phyloP scores from a whole-genome alignment of 805 yeast species.

The Saccharomycopsis schoenii region DNA sequence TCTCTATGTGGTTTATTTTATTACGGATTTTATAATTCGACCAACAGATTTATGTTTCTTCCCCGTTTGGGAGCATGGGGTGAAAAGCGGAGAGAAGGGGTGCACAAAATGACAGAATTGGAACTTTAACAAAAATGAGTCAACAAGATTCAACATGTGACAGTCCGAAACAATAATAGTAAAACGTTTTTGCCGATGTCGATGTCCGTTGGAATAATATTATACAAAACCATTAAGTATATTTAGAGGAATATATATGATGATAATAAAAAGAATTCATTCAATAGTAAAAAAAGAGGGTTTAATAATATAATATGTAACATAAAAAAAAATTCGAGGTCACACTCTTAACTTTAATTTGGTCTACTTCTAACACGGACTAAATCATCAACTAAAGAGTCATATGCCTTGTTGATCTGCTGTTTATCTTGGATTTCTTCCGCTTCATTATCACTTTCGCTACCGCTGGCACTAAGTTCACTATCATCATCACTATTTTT shows the following conservation, averaged over 20 bases:
- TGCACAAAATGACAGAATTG: background rate
- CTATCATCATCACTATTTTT: conserved; percentile 1
- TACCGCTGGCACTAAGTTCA: background rate
- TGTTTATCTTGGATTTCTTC: conserved; percentile 21
- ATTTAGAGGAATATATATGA: background rate
- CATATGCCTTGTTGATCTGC: conserved; percentile 30
- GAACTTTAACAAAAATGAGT: background rate
- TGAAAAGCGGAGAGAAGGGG: conserved; percentile 1
- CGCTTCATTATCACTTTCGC: conserved; percentile 13
- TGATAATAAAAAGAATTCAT: background rate
- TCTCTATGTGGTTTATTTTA: background rate
- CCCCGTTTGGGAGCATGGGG: background rate
- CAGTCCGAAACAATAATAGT: too few species aligned
- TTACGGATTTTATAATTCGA: background rate
- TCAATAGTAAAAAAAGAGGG: too few species aligned
- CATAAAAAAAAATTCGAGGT: background rate
- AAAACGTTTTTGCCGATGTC: too few species aligned
- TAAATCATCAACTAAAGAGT: conserved; percentile 31
- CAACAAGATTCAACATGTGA: background rate
- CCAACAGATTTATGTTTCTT: background rate
- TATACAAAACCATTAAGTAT: background rate
- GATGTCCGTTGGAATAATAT: background rate
- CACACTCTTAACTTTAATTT: conserved; percentile 35
- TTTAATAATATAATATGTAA: background rate
- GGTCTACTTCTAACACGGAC: conserved; percentile 25